phyloP scores from a whole-genome alignment of 495 filamentous ascomycete species.

The Chlorociboria aeruginascens region DNA sequence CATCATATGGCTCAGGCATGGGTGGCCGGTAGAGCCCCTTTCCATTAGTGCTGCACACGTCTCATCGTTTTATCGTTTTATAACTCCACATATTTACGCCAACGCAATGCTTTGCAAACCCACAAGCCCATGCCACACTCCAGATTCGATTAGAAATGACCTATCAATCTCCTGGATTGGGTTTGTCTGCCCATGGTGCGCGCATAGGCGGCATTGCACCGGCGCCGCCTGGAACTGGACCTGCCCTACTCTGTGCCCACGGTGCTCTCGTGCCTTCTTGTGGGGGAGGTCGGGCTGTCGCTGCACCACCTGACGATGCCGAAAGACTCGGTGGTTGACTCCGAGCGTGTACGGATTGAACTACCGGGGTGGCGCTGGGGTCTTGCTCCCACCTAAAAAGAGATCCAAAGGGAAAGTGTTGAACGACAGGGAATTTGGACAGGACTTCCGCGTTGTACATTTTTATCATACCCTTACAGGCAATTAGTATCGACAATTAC shows the following conservation, averaged over 20 bases:
- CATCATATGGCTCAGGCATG: too few species aligned
- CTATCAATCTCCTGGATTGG: not conserved
- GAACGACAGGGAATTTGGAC: constrained; percentile 89
- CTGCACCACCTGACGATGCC: not conserved
- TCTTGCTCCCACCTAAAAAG: constrained; percentile 75
- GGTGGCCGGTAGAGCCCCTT: too few species aligned
- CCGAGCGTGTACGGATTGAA: constrained; percentile 40
- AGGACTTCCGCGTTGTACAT: constrained; percentile 96
- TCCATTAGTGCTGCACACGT: too few species aligned
- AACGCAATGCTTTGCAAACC: too few species aligned
- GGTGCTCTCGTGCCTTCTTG: constrained; percentile 30
- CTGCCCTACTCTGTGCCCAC: constrained; percentile 23
- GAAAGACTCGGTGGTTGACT: constrained; percentile 37
- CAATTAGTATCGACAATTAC: constrained; percentile 12
- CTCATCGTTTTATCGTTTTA: too few species aligned
- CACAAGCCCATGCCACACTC: not conserved
- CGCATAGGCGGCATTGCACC: constrained; percentile 22
- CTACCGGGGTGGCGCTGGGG: constrained; percentile 40
- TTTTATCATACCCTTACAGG: constrained; percentile 68
- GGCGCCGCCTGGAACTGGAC: not conserved
- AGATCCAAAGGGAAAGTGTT: constrained; percentile 89
- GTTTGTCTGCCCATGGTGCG: constrained; percentile 29
- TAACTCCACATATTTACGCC: too few species aligned
- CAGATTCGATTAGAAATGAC: not conserved
- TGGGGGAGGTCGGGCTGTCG: constrained; percentile 13